Conservation (phyloP, 768 basidiomycete genomes). For the Mycena haematopus region DNA sequence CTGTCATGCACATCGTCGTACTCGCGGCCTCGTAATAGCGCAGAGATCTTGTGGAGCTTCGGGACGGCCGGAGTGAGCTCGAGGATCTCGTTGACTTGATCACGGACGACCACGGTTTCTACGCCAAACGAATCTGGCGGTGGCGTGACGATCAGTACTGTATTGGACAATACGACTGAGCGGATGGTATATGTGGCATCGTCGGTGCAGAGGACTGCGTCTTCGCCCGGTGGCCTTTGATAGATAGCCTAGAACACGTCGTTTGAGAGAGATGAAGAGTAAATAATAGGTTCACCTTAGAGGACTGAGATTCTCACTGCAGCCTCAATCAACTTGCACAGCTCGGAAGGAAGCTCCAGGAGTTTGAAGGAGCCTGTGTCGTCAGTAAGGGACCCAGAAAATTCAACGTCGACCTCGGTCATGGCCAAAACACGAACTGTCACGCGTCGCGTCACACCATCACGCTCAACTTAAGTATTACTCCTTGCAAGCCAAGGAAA, state of each 20-base stretch:
- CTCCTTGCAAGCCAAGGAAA: too few relatives aligned
- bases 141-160: constrained; percentile 75
- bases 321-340: constrained; percentile 67
- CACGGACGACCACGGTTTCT: constrained; percentile 76
- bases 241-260: constrained; percentile 58
- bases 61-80: constrained; percentile 85
- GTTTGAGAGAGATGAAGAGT: constrained; percentile 7
- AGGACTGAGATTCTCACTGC: constrained; percentile 41
- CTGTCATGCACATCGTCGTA: constrained; percentile 75
- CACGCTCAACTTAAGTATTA: too few relatives aligned
- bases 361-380: constrained; percentile 67
- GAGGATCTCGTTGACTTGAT: constrained; percentile 82
- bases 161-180: constrained; percentile 89
- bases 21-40: constrained; percentile 64
- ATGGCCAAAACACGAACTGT: constrained; percentile 35
- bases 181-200: constrained; percentile 84
- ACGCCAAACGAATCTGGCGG: constrained; percentile 38
- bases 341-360: constrained; percentile 75
- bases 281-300: constrained; percentile 36
- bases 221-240: constrained; percentile 84
- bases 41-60: constrained; percentile 68
- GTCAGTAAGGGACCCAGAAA: constrained; percentile 53
- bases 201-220: constrained; percentile 88
- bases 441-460: constrained; percentile 5
- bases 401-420: constrained; percentile 57